Conservation (phyloP, 2,329 filamentous ascomycete species). For the Lizonia empirigonia region DNA sequence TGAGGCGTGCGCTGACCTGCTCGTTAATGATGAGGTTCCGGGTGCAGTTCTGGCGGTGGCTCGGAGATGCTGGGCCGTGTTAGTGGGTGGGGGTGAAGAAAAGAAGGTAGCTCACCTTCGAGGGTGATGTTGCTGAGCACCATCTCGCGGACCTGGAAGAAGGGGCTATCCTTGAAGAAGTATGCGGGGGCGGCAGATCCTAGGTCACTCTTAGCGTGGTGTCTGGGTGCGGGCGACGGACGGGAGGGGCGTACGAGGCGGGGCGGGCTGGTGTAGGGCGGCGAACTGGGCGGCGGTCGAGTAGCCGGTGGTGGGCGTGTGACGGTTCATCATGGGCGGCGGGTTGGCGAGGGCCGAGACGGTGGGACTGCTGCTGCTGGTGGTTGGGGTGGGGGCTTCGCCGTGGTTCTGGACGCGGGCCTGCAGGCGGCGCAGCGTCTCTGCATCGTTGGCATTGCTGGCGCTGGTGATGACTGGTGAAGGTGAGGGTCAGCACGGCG, state of each 20-base stretch:
- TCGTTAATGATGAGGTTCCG: slow-evolving; percentile 65
- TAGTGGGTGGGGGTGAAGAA: slow-evolving; percentile 13
- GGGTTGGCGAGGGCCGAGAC: slow-evolving; percentile 25
- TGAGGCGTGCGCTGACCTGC: slow-evolving; percentile 61
- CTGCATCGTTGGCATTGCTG: slow-evolving; percentile 42
- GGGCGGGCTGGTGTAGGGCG: slow-evolving; percentile 18
- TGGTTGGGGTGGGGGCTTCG: slow-evolving; percentile 36
- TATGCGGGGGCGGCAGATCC: slow-evolving; percentile 45
- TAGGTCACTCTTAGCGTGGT: slow-evolving; percentile 29
- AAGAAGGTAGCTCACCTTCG: slow-evolving; percentile 66
- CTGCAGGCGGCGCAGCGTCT: slow-evolving; percentile 46
- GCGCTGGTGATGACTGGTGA: slow-evolving; percentile 49
- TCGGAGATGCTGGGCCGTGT: slow-evolving; percentile 59
- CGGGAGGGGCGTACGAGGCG: slow-evolving; percentile 24
- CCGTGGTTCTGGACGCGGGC: slow-evolving; percentile 52
- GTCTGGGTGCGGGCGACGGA: not conserved
- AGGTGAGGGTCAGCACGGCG: slow-evolving; percentile 25
- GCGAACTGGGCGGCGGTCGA: slow-evolving; percentile 4
- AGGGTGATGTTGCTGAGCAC: slow-evolving; percentile 71
- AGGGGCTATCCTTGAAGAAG: slow-evolving; percentile 78
- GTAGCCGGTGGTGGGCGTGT: slow-evolving; percentile 30
- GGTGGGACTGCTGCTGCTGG: slow-evolving; percentile 25
- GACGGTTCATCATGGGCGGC: slow-evolving; percentile 29
- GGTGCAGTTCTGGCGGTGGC: slow-evolving; percentile 62
- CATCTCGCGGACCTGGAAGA: slow-evolving; percentile 73